Conservation (phyloP, 73 alveolate species). For the Symbiodinium pilosum region DNA sequence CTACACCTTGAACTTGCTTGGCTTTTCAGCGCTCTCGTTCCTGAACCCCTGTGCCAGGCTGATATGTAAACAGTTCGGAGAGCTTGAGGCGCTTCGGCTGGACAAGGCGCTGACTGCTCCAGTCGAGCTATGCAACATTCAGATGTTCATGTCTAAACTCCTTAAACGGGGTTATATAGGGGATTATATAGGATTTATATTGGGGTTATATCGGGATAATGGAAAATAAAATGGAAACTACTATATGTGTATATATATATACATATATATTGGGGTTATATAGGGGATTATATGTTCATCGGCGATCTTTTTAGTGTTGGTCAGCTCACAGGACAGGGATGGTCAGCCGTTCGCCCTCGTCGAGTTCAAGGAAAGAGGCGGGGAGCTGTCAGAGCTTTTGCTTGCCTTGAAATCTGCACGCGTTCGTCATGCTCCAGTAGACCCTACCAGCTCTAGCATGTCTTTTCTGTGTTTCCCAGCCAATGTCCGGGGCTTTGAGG, state of each 20-base stretch:
- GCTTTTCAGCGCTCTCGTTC: too few relatives aligned
- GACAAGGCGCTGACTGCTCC: slow-evolving; percentile 26
- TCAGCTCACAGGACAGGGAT: slow-evolving; percentile 47
- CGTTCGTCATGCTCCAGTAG: too few relatives aligned
- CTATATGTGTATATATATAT: too few relatives aligned
- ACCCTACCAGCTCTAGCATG: too few relatives aligned
- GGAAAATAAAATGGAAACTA: not conserved
- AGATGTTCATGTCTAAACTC: not conserved
- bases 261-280: too few relatives aligned
- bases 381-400: not conserved
- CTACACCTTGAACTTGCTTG: too few relatives aligned
- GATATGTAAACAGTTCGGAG: slow-evolving; percentile 71
- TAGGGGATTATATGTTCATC: too few relatives aligned
- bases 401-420: too few relatives aligned
- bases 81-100: slow-evolving; percentile 70
- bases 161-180: too few relatives aligned
- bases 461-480: not conserved
- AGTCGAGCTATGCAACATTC: not conserved
- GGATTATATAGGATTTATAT: not conserved
- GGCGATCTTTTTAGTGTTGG: too few relatives aligned
- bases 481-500: too few relatives aligned
- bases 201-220: not conserved
- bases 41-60: slow-evolving; percentile 33
- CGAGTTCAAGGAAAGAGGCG: slow-evolving; percentile 74
- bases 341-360: slow-evolving; percentile 73